Evolutionary conservation across 805 yeast species (phyloP).

Genomic region (Yamadazyma nakazawae): DNA sequence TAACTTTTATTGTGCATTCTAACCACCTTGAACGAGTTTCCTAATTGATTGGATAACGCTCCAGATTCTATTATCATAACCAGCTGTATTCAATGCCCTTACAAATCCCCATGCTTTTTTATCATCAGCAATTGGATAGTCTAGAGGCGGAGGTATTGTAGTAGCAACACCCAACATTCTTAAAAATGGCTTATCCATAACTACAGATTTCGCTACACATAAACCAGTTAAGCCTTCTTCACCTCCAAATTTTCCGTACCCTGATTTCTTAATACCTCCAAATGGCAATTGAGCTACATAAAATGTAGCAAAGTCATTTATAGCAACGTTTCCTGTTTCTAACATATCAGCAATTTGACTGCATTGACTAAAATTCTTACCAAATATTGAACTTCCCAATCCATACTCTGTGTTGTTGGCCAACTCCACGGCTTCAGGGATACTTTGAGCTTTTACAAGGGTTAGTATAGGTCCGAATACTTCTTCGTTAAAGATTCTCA

Average conservation of each 20-base stretch:
- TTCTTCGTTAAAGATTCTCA: conserved; percentile 84
- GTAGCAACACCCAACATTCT: conserved; percentile 57
- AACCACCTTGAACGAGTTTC: conserved; percentile 36
- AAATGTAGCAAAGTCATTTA: conserved; percentile 96
- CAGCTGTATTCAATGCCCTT: conserved; percentile 73
- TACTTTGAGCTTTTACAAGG: conserved; percentile 65
- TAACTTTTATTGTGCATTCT: background rate
- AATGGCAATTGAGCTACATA: conserved; percentile 95
- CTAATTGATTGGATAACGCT: conserved; percentile 44
- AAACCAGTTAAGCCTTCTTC: conserved; percentile 93
- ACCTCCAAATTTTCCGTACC: conserved; percentile 97
- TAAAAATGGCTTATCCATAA: conserved; percentile 77
- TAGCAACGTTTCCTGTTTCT: conserved; percentile 88
- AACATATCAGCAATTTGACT: conserved; percentile 61
- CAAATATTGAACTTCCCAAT: conserved; percentile 88
- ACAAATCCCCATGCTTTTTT: conserved; percentile 89
- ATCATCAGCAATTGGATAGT: conserved; percentile 83
- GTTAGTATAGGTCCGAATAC: conserved; percentile 92
- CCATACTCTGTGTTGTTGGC: conserved; percentile 89
- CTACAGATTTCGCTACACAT: conserved; percentile 82
- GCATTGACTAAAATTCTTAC: conserved; percentile 55
- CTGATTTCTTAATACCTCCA: conserved; percentile 91
- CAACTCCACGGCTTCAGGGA: conserved; percentile 65
- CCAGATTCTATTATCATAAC: conserved; percentile 77
- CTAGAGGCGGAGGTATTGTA: conserved; percentile 81